Percentiles rank a stretch among this genome's conserved stretches.
phyloP scores from a whole-genome alignment of 176 grass and related monocot genomes.

The Tillandsia fasciculata region DNA sequence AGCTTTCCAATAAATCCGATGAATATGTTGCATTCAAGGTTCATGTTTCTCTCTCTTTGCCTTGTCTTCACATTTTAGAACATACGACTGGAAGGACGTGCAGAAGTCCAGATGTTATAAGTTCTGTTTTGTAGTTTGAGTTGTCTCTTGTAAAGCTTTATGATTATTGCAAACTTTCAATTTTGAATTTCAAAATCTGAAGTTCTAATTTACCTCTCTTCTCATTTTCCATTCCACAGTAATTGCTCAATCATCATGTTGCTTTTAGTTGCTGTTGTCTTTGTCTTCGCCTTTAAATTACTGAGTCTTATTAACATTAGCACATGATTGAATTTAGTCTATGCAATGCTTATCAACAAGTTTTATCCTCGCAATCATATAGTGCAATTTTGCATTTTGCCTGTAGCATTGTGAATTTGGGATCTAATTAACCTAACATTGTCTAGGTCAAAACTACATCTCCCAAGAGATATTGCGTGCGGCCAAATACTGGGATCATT shows the following conservation, averaged over 20 bases:
- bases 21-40: slow-evolving; percentile 96
- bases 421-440: slow-evolving; percentile 5
- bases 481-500: slow-evolving; percentile 90
- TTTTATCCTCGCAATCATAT: background rate
- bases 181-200: too few species aligned
- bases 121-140: background rate
- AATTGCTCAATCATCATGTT: background rate
- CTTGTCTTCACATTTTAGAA: background rate
- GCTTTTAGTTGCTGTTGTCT: background rate
- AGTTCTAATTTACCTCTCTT: too few species aligned
- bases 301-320: background rate
- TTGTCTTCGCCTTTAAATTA: background rate
- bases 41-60: slow-evolving; percentile 17
- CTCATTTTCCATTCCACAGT: too few species aligned
- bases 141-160: too few species aligned
- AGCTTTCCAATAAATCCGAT: slow-evolving; percentile 72
- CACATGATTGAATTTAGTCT: background rate
- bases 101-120: background rate
- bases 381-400: background rate
- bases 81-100: too few species aligned
- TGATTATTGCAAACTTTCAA: too few species aligned
- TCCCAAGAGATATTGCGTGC: slow-evolving; percentile 87
- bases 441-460: slow-evolving; percentile 95
- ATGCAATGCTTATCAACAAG: too few species aligned
- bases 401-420: background rate